Evolutionary conservation across 2,329 filamentous ascomycete species (phyloP).

Genomic region (Cordyceps tenuipes): DNA sequence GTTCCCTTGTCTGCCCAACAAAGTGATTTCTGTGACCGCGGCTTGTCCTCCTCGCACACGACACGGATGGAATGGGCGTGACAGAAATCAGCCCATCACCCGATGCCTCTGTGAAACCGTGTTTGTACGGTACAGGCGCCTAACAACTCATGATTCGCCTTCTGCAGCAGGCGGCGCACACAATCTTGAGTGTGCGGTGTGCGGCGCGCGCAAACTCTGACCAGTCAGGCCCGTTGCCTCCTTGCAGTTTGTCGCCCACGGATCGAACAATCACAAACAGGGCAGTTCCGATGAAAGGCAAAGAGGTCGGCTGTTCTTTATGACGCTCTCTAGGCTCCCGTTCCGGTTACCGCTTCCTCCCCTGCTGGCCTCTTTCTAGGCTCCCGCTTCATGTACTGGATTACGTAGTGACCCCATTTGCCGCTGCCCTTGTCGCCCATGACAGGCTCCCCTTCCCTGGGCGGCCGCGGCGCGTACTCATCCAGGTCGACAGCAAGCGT

Average conservation of each 20-base stretch:
- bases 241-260: too few species aligned
- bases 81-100: background rate
- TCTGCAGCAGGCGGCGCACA: background rate
- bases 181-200: background rate
- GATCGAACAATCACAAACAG: too few species aligned
- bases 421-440: constrained; percentile 12
- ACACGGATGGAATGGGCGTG: background rate
- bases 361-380: background rate
- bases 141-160: background rate
- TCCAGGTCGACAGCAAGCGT: constrained; percentile 11
- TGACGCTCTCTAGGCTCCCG: background rate
- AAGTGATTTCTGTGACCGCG: background rate
- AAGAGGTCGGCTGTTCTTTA: too few species aligned
- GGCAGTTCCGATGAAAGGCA: too few species aligned
- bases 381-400: constrained; percentile 11
- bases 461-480: constrained; percentile 12
- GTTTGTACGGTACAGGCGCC: background rate
- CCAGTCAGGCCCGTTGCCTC: too few species aligned
- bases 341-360: background rate
- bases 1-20: too few species aligned
- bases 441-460: constrained; percentile 9
- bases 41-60: background rate
- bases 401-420: constrained; percentile 12
- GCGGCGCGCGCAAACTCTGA: too few species aligned
- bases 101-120: background rate